These are phyloP conservation scores for Circinella umbellata DNA, from an alignment of 371 early-diverging fungal genomes.

Conservation along the genomic window DNA sequence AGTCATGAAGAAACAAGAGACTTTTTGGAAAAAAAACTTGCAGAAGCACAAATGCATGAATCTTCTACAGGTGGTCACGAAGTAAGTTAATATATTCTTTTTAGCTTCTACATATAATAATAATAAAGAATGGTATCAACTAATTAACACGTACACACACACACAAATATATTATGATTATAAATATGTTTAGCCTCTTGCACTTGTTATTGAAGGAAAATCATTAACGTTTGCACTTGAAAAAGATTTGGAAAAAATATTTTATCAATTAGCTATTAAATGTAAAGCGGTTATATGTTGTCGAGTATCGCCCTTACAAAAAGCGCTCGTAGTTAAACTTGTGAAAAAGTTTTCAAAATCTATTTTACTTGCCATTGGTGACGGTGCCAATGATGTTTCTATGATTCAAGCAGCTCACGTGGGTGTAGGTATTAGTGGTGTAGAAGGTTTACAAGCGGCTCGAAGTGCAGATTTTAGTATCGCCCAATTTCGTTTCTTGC, in stretches of 20 bases:
- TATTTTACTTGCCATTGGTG: constrained; percentile 91
- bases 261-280: constrained; percentile 75
- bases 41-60: constrained; percentile 45
- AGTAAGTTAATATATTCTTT: constrained; percentile 6
- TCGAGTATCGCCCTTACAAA: constrained; percentile 93
- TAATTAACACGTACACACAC: too few relatives aligned
- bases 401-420: constrained; percentile 99
- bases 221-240: constrained; percentile 72
- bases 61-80: constrained; percentile 36
- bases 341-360: constrained; percentile 81
- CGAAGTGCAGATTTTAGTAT: constrained; percentile 96
- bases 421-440: constrained; percentile 96
- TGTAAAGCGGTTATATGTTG: constrained; percentile 92
- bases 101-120: too few relatives aligned
- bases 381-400: constrained; percentile 98
- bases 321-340: constrained; percentile 89
- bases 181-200: constrained; percentile 44
- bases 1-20: constrained; percentile 71
- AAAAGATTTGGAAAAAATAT: constrained; percentile 66
- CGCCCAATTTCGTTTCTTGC: constrained; percentile 89
- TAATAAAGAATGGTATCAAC: too few relatives aligned
- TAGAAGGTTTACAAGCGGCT: constrained; percentile 97
- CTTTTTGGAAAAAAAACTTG: constrained; percentile 72
- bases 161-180: too few relatives aligned
- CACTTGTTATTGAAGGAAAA: constrained; percentile 75